phyloP scores from a whole-genome alignment of 495 filamentous ascomycete species.

The Wilcoxina mikolae region DNA sequence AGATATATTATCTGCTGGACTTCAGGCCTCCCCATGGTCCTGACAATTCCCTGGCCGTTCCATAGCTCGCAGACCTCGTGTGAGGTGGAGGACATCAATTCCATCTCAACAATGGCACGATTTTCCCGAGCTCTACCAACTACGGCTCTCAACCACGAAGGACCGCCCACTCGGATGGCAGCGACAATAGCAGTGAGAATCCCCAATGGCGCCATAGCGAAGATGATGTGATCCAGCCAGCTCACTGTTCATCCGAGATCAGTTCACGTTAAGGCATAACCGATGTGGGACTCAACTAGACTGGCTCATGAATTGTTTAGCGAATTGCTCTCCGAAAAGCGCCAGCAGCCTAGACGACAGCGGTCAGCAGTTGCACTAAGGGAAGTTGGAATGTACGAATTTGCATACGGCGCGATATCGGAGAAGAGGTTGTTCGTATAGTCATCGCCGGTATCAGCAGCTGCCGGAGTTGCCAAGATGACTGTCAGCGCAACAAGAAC shows the following conservation, averaged over 20 bases:
- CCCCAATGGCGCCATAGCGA: constrained; percentile 39
- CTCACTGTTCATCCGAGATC: too few relatives aligned
- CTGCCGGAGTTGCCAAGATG: too few relatives aligned
- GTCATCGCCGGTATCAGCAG: too few relatives aligned
- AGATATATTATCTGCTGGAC: constrained; percentile 4
- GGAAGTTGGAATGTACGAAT: too few relatives aligned
- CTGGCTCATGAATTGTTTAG: constrained; percentile 44
- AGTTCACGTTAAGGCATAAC: too few relatives aligned
- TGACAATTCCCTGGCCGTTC: constrained; percentile 22
- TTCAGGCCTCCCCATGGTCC: constrained; percentile 13
- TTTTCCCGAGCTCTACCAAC: constrained; percentile 32
- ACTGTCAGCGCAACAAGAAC: too few relatives aligned
- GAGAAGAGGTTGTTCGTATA: neutral
- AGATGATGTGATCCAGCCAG: constrained; percentile 38
- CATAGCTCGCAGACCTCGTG: constrained; percentile 19
- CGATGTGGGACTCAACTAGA: constrained; percentile 29
- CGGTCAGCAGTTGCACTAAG: too few relatives aligned
- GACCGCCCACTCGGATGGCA: constrained; percentile 32
- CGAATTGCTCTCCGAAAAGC: constrained; percentile 39
- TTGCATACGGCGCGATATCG: neutral
- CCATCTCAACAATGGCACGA: constrained; percentile 23
- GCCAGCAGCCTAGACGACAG: constrained; percentile 36
- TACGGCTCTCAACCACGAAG: constrained; percentile 37
- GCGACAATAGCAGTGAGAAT: constrained; percentile 39
- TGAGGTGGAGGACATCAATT: constrained; percentile 30